These are phyloP conservation scores for Tremella mesenterica DNA, from an alignment of 768 basidiomycete species.

Conservation along the genomic window DNA sequence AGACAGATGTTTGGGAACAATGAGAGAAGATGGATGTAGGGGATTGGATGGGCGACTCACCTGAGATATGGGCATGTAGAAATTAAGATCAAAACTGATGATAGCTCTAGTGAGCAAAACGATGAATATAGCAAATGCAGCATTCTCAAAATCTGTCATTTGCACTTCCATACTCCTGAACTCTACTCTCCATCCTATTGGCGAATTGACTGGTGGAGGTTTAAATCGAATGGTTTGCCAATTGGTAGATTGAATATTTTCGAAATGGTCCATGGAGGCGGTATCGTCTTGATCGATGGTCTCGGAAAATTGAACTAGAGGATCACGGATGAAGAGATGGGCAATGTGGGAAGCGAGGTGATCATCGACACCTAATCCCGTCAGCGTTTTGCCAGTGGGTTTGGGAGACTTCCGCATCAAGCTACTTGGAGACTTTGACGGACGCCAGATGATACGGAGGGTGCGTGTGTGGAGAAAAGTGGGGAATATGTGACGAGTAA, in stretches of 20 bases:
- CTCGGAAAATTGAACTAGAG: conserved; percentile 88
- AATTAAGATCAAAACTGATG: conserved; percentile 78
- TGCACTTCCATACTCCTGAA: conserved; percentile 99
- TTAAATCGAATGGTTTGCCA: conserved; percentile 99
- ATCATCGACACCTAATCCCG: conserved; percentile 73
- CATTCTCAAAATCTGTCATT: conserved; percentile 97
- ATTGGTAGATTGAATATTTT: conserved; percentile 99
- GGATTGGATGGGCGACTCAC: conserved; percentile 45
- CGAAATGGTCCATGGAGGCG: conserved; percentile 86
- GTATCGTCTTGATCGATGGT: conserved; percentile 84
- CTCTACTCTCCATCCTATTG: conserved; percentile 96
- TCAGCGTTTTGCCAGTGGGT: too few relatives aligned
- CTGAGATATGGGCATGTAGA: conserved; percentile 96
- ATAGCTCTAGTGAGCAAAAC: conserved; percentile 92
- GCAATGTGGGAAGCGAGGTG: conserved; percentile 82
- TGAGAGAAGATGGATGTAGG: too few relatives aligned
- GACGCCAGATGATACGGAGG: too few relatives aligned
- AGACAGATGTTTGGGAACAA: too few relatives aligned
- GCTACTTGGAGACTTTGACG: too few relatives aligned
- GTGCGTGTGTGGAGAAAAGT: too few relatives aligned
- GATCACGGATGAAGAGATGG: conserved; percentile 95
- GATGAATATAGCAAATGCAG: conserved; percentile 88
- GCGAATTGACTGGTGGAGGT: conserved; percentile 83
- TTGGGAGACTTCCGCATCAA: too few relatives aligned
- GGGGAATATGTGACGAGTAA: background rate